A percentile compares a stretch with the other conserved stretches of the same genome.
Conservation (phyloP, 2,329 filamentous ascomycete species). For the Diaporthe sp. region DNA sequence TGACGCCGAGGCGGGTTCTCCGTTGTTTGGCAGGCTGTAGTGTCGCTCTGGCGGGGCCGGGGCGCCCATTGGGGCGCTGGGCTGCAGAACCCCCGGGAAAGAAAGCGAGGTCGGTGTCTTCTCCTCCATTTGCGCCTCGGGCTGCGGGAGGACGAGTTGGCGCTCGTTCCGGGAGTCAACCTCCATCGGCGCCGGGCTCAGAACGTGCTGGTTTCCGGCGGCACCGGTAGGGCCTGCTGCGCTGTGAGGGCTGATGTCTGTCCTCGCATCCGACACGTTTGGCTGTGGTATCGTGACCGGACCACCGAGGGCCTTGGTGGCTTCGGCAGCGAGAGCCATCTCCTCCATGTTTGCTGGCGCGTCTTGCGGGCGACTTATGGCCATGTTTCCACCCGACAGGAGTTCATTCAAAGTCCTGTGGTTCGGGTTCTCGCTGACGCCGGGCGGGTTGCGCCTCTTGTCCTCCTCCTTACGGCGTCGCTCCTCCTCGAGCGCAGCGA, state of each 20-base stretch:
- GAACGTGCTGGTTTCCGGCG: constrained; percentile 52
- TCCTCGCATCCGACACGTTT: constrained; percentile 52
- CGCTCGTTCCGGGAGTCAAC: constrained; percentile 60
- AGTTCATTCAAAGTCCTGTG: constrained; percentile 67
- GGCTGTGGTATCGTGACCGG: constrained; percentile 50
- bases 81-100: constrained; percentile 67
- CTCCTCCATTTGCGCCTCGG: constrained; percentile 65
- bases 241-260: constrained; percentile 60
- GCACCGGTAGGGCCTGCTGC: constrained; percentile 54
- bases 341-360: constrained; percentile 52
- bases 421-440: constrained; percentile 67
- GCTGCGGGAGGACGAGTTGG: constrained; percentile 54
- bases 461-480: constrained; percentile 63
- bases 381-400: constrained; percentile 65
- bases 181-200: constrained; percentile 68
- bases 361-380: constrained; percentile 70
- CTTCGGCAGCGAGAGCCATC: constrained; percentile 42
- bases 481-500: constrained; percentile 68
- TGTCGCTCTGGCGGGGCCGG: constrained; percentile 60
- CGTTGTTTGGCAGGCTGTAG: constrained; percentile 67
- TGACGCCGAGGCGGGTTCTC: constrained; percentile 74
- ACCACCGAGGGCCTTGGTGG: constrained; percentile 52
- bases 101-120: constrained; percentile 66
- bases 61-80: constrained; percentile 58
- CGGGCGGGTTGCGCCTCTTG: constrained; percentile 56